Evolutionary conservation across 2,329 filamentous ascomycete genomes (phyloP).

Genomic region (Cladobotryum protrusum): DNA sequence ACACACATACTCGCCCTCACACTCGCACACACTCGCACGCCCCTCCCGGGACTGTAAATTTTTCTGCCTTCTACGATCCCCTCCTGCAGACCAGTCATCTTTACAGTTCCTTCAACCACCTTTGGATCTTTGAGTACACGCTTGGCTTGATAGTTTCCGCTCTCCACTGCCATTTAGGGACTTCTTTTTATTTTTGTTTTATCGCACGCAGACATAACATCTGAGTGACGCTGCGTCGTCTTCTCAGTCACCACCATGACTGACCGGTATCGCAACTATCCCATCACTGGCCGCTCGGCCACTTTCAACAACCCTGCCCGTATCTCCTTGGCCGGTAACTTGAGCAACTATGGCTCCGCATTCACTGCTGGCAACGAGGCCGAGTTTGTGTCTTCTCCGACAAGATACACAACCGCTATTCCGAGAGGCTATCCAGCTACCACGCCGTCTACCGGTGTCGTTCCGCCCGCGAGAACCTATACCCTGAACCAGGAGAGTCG

Average conservation of each 20-base stretch:
- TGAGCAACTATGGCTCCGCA: conserved; percentile 43
- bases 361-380: conserved; percentile 43
- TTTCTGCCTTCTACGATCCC: too few species aligned
- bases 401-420: conserved; percentile 25
- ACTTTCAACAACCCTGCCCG: conserved; percentile 44
- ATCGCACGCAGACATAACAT: too few species aligned
- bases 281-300: conserved; percentile 38
- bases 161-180: too few species aligned
- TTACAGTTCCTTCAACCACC: too few species aligned
- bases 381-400: conserved; percentile 43
- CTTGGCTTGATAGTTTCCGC: too few species aligned
- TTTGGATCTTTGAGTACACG: too few species aligned
- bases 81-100: too few species aligned
- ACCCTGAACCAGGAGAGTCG: conserved; percentile 47
- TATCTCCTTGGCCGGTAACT: conserved; percentile 46
- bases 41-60: too few species aligned
- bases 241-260: conserved; percentile 33
- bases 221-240: not conserved
- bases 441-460: conserved; percentile 27
- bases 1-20: too few species aligned
- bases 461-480: conserved; percentile 48
- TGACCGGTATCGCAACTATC: conserved; percentile 39
- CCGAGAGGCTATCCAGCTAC: conserved; percentile 29
- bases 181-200: too few species aligned
- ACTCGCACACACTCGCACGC: too few species aligned